A percentile compares a stretch with the other conserved stretches of the same genome.
Conservation (phyloP, 306 rosid species). For the Gillenia trifoliata region DNA sequence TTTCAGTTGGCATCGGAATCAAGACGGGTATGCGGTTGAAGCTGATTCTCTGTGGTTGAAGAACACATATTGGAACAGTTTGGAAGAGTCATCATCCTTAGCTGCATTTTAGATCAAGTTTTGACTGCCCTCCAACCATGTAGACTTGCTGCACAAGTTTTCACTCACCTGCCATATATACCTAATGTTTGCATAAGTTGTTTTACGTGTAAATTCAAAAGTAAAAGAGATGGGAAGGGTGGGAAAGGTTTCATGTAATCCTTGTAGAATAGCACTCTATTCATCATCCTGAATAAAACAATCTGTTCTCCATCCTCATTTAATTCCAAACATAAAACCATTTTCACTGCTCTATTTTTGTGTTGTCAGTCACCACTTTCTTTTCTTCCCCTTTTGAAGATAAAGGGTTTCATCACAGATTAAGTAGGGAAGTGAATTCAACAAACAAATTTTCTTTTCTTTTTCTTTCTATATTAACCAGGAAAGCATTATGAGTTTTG, state of each 20-base stretch:
- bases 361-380: neutral
- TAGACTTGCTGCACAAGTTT: neutral
- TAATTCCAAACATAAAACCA: neutral
- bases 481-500: too few species aligned
- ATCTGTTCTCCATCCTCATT: neutral
- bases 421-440: neutral
- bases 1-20: conserved; percentile 64
- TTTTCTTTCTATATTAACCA: too few species aligned
- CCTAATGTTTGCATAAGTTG: neutral
- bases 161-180: neutral
- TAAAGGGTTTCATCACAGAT: neutral
- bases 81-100: neutral
- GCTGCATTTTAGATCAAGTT: conserved; percentile 1
- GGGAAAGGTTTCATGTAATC: neutral
- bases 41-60: conserved; percentile 58
- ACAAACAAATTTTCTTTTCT: neutral
- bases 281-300: neutral
- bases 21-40: conserved; percentile 57
- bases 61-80: conserved; percentile 41
- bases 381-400: neutral
- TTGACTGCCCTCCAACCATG: neutral
- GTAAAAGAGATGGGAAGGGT: neutral
- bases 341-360: neutral
- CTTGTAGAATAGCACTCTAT: neutral
- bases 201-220: neutral